phyloP scores from a whole-genome alignment of 352 stramenopile genomes.

The Phytophthora pseudosyringae region DNA sequence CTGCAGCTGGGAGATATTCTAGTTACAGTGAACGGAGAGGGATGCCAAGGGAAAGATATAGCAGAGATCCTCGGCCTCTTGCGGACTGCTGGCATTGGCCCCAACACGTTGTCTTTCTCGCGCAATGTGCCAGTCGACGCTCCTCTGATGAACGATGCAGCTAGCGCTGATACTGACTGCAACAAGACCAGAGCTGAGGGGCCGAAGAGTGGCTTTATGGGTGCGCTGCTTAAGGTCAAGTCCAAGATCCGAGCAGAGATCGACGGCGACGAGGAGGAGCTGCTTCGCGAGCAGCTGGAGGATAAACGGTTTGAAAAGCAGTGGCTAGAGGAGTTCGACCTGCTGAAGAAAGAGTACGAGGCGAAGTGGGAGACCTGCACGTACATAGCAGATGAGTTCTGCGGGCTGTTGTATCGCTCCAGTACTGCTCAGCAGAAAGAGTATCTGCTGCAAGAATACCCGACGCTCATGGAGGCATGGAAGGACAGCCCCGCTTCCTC shows the following conservation, averaged over 20 bases:
- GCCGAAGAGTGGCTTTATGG: constrained; percentile 52
- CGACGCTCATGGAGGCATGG: constrained; percentile 68
- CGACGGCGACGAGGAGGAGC: constrained; percentile 44
- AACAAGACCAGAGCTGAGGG: constrained; percentile 3
- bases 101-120: constrained; percentile 45
- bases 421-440: constrained; percentile 54
- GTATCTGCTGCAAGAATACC: constrained; percentile 55
- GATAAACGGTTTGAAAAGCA: constrained; percentile 56
- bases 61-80: constrained; percentile 40
- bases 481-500: constrained; percentile 33
- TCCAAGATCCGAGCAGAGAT: constrained; percentile 66
- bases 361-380: constrained; percentile 72
- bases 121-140: constrained; percentile 2
- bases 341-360: constrained; percentile 50
- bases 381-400: constrained; percentile 74
- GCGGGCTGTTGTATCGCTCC: constrained; percentile 61
- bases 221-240: constrained; percentile 61
- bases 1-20: constrained; percentile 49
- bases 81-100: constrained; percentile 30
- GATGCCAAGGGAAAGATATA: constrained; percentile 34
- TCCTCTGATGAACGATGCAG: background rate
- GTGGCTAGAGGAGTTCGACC: constrained; percentile 68
- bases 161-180: background rate
- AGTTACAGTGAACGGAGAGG: constrained; percentile 36
- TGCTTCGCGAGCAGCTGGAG: constrained; percentile 47